Evolutionary conservation across 2,329 filamentous ascomycete species (phyloP).

Genomic region (Fusarium agapanthi): DNA sequence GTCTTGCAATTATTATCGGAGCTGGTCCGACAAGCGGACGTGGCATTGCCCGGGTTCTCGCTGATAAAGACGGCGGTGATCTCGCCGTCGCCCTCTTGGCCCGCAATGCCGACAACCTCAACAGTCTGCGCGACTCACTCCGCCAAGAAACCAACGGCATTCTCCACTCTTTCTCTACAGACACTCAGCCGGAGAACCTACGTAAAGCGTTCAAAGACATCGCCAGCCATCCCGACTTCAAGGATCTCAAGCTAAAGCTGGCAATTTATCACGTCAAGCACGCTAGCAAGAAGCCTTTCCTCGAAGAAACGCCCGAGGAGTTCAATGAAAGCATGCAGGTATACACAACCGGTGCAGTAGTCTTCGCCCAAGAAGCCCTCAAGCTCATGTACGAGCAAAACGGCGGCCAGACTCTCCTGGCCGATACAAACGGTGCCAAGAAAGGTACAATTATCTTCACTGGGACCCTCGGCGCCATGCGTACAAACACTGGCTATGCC

Average conservation of each 20-base stretch:
- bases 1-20: conserved; percentile 61
- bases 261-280: conserved; percentile 67
- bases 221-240: conserved; percentile 56
- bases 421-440: conserved; percentile 56
- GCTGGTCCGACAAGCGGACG: conserved; percentile 60
- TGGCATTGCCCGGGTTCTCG: conserved; percentile 59
- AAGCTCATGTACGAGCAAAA: conserved; percentile 62
- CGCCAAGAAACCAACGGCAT: conserved; percentile 53
- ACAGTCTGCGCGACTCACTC: conserved; percentile 50
- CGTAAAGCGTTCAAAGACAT: conserved; percentile 48
- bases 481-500: conserved; percentile 62
- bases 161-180: conserved; percentile 25
- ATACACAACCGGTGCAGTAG: conserved; percentile 64
- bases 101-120: conserved; percentile 30
- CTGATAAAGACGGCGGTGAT: conserved; percentile 16
- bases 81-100: conserved; percentile 32
- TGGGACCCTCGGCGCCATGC: conserved; percentile 61
- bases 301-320: conserved; percentile 60
- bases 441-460: conserved; percentile 68
- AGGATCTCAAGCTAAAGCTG: conserved; percentile 58
- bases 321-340: conserved; percentile 58
- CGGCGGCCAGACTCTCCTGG: conserved; percentile 53
- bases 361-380: conserved; percentile 62
- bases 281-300: conserved; percentile 61
- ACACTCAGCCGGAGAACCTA: conserved; percentile 18